Percentiles rank a stretch among this genome's conserved stretches.
Evolutionary conservation across 2,329 filamentous ascomycete genomes (phyloP).

Genomic region (Thelonectria rubi): DNA sequence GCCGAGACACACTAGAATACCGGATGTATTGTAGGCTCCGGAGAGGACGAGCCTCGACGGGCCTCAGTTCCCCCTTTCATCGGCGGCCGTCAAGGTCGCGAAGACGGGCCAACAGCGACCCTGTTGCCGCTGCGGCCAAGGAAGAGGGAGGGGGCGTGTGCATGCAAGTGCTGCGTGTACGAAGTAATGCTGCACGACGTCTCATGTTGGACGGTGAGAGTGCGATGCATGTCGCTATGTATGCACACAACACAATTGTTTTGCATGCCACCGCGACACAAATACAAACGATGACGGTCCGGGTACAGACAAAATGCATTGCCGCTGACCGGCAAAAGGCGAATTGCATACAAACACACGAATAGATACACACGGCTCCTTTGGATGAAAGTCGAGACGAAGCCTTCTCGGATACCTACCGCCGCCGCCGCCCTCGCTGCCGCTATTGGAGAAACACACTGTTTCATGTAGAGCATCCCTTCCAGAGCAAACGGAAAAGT

Average conservation of each 20-base stretch:
- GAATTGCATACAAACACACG: background rate
- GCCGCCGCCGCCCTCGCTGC: background rate
- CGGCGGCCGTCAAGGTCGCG: slow-evolving; percentile 14
- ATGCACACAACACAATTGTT: background rate
- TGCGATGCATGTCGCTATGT: background rate
- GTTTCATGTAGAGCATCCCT: background rate
- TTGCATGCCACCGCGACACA: too few relatives aligned
- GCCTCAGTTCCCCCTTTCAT: slow-evolving; percentile 3
- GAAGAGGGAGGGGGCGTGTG: background rate
- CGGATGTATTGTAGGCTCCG: background rate
- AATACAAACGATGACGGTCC: background rate
- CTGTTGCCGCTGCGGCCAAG: slow-evolving; percentile 17
- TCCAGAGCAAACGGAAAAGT: background rate
- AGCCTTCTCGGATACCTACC: background rate
- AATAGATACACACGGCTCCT: too few relatives aligned
- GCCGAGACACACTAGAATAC: background rate
- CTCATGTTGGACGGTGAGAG: background rate
- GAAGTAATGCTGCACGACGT: background rate
- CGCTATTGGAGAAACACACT: background rate
- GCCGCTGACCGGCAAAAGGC: background rate
- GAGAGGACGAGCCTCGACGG: background rate
- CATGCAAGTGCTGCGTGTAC: background rate
- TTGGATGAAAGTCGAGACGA: background rate
- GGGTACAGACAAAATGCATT: background rate
- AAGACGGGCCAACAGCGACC: slow-evolving; percentile 11